Base-by-base conservation (phyloP, 2,329 filamentous ascomycete genomes). In the Colletotrichum eremochloae region DNA sequence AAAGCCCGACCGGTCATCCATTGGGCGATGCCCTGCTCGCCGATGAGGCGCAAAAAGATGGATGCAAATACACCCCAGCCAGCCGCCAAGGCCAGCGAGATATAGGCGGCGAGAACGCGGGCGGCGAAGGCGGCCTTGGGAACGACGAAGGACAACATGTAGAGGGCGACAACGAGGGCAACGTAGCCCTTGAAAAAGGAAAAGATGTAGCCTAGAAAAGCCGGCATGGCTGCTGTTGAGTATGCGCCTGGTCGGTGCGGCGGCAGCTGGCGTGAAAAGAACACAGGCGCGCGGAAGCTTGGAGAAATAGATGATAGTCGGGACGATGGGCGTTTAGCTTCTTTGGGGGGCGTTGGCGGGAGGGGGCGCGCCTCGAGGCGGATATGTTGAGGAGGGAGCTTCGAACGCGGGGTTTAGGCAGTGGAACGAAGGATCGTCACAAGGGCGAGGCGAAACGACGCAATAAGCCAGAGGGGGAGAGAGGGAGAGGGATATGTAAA, bases 1-100 rank as follows among this genome's bases (percentile, higher is more conserved):
- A 97, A 98, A 75, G 87, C 83, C 73, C 95, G 90, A 9, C 86
- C 96, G 12, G 90, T 90, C 50, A 94, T 90, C 94, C 95, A 98
- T 86, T 98, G 96, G 38, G 93, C 90, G 75, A 94, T 89, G 67
- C 93, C 91, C 72, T 91, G 91, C 77, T 93, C 89, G 72, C 95
- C 95, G 61, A 91, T 76, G 20, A 93, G 77, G 58, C 93, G 91
- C 74, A 98, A 87, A 71, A 89, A 78, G 73, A 95, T 88, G 56
- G 93, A 94, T 38, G 91, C 91, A 58, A 94, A 73, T 71, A 94
- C 93, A 72, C 95, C 96, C 82, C 94, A 97, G 76, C 86, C 81
- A 38, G 95, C 89, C 81, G 80, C 86, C 67, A 87, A 75, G 67
- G 92, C 78, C 62, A 94, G 82, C 48, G 87, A 86, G 74, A 92